phyloP scores from a whole-genome alignment of 1,139 yeast genomes.

The Candida albicans region DNA sequence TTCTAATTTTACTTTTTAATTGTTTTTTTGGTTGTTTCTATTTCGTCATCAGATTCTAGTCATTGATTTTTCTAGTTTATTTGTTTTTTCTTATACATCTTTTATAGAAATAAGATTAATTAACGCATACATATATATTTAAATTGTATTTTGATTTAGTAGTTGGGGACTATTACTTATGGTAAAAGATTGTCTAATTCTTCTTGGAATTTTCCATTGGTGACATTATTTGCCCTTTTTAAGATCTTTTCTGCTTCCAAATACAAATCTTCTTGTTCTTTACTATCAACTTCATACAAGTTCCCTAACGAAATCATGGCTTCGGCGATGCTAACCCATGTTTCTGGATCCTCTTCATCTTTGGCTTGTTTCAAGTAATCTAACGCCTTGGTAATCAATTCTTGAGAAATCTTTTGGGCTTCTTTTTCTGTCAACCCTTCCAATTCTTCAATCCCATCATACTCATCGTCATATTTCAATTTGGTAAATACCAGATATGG shows the following conservation, averaged over 20 bases:
- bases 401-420: constrained; percentile 52
- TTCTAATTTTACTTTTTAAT: too few species aligned
- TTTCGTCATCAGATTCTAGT: background rate
- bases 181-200: constrained; percentile 48
- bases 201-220: constrained; percentile 70
- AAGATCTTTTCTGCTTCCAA: constrained; percentile 64
- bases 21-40: background rate
- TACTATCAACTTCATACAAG: constrained; percentile 60
- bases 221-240: constrained; percentile 68
- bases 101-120: background rate
- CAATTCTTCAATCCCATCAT: constrained; percentile 37
- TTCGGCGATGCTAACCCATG: constrained; percentile 84
- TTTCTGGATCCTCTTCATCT: constrained; percentile 72
- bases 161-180: background rate
- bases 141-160: too few species aligned
- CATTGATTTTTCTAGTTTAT: background rate
- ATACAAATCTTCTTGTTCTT: constrained; percentile 65
- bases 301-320: constrained; percentile 80
- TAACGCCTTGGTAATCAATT: constrained; percentile 56
- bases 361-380: constrained; percentile 57
- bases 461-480: constrained; percentile 58
- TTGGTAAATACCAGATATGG: constrained; percentile 58
- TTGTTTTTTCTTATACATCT: background rate
- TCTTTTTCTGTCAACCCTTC: constrained; percentile 41
- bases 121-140: too few species aligned